Evolutionary conservation across 2,329 filamentous ascomycete genomes (phyloP).

Genomic region (Ascochyta clinopodiicola): DNA sequence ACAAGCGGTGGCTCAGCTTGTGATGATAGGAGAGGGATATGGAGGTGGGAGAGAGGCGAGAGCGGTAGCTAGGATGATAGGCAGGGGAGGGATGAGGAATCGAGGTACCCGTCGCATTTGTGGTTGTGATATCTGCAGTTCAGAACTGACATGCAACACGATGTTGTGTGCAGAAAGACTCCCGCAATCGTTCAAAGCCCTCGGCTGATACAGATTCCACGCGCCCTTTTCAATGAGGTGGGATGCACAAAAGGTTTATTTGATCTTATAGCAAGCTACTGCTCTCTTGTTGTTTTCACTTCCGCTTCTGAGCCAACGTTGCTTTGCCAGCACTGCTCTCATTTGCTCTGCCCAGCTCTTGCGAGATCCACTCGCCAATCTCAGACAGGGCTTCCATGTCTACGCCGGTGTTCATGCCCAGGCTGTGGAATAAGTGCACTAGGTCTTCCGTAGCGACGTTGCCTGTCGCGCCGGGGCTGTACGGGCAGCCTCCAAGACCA

Average conservation of each 20-base stretch:
- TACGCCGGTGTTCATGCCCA: conserved; percentile 78
- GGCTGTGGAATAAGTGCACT: conserved; percentile 75
- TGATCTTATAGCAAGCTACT: neutral
- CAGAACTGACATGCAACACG: too few relatives aligned
- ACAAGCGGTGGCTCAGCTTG: too few relatives aligned
- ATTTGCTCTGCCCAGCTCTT: conserved; percentile 44
- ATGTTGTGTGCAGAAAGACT: too few relatives aligned
- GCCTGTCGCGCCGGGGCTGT: conserved; percentile 82
- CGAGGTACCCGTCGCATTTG: too few relatives aligned
- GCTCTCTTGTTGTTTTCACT: neutral
- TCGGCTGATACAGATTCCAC: too few relatives aligned
- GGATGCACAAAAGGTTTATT: neutral
- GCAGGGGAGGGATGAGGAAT: too few relatives aligned
- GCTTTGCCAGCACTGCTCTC: conserved; percentile 51
- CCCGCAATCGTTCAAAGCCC: too few relatives aligned
- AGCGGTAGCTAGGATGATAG: too few relatives aligned
- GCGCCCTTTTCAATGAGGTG: too few relatives aligned
- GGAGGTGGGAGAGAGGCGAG: too few relatives aligned
- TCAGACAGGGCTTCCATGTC: conserved; percentile 46
- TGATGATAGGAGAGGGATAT: too few relatives aligned
- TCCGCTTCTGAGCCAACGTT: conserved; percentile 41
- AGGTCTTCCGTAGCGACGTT: conserved; percentile 87
- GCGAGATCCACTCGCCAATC: conserved; percentile 50
- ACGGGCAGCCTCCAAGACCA: conserved; percentile 84
- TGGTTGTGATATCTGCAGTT: too few relatives aligned